These are phyloP conservation scores for Plasmodium coatneyi DNA, from an alignment of 169 alveolate genomes.

Conservation along the genomic window DNA sequence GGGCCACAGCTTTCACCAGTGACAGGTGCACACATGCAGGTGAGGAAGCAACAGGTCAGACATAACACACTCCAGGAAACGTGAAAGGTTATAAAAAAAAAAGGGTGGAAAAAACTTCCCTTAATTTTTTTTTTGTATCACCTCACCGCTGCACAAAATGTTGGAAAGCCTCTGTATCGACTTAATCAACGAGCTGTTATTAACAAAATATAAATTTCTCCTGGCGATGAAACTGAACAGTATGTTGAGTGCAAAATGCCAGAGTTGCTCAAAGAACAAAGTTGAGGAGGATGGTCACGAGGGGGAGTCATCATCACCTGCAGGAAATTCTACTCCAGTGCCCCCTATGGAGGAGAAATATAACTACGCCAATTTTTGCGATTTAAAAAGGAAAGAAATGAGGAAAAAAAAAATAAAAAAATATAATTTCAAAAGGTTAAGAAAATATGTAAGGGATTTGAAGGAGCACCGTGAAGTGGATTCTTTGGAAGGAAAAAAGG, in stretches of 20 bases:
- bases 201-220: constrained; percentile 33
- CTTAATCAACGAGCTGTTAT: constrained; percentile 19
- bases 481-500: background rate
- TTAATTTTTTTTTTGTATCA: background rate
- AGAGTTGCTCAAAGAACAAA: background rate
- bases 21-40: background rate
- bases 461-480: background rate
- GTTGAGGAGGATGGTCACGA: background rate
- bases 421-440: constrained; percentile 14
- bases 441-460: constrained; percentile 18
- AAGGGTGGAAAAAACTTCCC: background rate
- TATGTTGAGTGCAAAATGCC: background rate
- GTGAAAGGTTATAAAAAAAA: background rate
- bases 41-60: background rate
- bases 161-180: constrained; percentile 40
- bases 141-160: background rate
- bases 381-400: constrained; percentile 4
- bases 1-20: background rate
- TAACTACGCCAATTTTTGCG: constrained; percentile 8
- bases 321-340: background rate
- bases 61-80: background rate
- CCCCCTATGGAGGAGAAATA: background rate
- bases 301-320: background rate
- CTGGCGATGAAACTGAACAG: constrained; percentile 6
- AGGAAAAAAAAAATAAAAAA: constrained; percentile 10